phyloP scores from a whole-genome alignment of 2,329 filamentous ascomycete genomes.

The Amphichorda felina region DNA sequence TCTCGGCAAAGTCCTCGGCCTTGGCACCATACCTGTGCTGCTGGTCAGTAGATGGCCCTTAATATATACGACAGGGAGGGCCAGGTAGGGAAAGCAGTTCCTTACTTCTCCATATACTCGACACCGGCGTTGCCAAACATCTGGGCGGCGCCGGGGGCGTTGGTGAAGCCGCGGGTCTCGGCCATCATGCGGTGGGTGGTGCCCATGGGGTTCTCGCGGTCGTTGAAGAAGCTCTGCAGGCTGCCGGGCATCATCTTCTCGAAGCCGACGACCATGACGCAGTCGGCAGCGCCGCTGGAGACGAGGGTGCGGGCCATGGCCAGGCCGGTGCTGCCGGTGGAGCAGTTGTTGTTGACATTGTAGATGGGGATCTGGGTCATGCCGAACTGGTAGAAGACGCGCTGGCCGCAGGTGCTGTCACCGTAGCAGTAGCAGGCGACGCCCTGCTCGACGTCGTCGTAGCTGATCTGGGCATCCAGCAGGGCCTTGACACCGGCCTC shows the following conservation, averaged over 20 bases:
- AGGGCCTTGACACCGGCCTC: conserved; percentile 86
- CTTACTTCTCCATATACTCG: conserved; percentile 89
- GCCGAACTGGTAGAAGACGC: conserved; percentile 97
- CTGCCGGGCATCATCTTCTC: conserved; percentile 98
- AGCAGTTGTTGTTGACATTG: conserved; percentile 99
- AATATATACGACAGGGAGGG: no score
- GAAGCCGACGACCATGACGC: conserved; percentile 84
- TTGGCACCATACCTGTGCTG: conserved; percentile 64
- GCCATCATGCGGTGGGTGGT: conserved; percentile 70
- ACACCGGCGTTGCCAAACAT: conserved; percentile 90
- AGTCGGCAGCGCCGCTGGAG: conserved; percentile 70
- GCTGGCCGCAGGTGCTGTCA: conserved; percentile 87
- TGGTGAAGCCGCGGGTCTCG: conserved; percentile 67
- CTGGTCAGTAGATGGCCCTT: background rate
- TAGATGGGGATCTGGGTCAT: conserved; percentile 94
- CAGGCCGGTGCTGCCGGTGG: conserved; percentile 84
- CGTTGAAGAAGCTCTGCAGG: conserved; percentile 72
- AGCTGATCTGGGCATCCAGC: conserved; percentile 79
- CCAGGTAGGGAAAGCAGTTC: no score
- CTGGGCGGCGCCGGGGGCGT: conserved; percentile 78
- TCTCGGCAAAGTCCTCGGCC: conserved; percentile 83
- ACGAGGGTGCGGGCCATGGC: conserved; percentile 75
- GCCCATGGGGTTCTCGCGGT: conserved; percentile 68
- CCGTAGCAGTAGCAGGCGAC: conserved; percentile 98
- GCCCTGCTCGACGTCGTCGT: conserved; percentile 91